Evolutionary conservation across 331 rosid genomes (phyloP).

Genomic region (Telfairia occidentalis): DNA sequence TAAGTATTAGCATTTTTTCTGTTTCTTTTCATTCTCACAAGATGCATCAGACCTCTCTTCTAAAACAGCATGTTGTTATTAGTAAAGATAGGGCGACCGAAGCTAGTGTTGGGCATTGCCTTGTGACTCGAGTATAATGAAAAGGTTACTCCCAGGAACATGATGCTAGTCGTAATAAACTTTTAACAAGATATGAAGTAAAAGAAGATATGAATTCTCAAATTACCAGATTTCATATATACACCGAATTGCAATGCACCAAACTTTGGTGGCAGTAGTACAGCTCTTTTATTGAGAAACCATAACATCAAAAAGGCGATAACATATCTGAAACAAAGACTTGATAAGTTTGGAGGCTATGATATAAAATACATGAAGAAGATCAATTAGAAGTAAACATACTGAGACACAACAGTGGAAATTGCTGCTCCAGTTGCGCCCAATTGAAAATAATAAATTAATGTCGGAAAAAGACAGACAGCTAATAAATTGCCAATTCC

Average conservation of each 20-base stretch:
- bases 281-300: slow-evolving; percentile 56
- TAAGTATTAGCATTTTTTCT: not conserved
- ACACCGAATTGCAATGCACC: slow-evolving; percentile 73
- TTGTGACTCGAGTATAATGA: not conserved
- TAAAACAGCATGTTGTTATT: not conserved
- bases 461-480: slow-evolving; percentile 61
- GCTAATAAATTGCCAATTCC: slow-evolving; percentile 81
- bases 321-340: slow-evolving; percentile 49
- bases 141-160: not conserved
- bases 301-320: slow-evolving; percentile 70
- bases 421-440: slow-evolving; percentile 88
- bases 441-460: slow-evolving; percentile 63
- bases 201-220: slow-evolving; percentile 3
- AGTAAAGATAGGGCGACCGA: not conserved
- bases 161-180: not conserved
- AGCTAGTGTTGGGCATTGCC: not conserved
- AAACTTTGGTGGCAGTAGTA: slow-evolving; percentile 78
- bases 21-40: not conserved
- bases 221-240: slow-evolving; percentile 73
- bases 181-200: not conserved
- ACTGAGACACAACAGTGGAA: slow-evolving; percentile 91
- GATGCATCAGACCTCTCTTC: not conserved
- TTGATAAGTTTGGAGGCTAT: not conserved
- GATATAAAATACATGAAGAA: slow-evolving; percentile 6
- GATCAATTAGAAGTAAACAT: slow-evolving; percentile 26